Conservation (phyloP, 2,329 filamentous ascomycete genomes). For the Aspergillus tubingensis region DNA sequence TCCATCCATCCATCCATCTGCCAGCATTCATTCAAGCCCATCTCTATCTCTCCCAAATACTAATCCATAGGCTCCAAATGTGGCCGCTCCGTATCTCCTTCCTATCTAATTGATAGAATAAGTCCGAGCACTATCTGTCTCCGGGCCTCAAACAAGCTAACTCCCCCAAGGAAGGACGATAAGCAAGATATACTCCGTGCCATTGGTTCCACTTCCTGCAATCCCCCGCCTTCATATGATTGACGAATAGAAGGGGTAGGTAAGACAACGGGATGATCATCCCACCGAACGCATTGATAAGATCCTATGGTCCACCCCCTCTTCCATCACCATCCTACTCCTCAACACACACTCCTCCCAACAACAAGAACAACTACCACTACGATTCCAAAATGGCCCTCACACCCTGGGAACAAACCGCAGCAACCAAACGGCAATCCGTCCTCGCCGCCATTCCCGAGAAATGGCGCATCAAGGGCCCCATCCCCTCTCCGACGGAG, state of each 20-base stretch:
- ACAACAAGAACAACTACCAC: not conserved
- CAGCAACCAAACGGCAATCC: slow-evolving; percentile 56
- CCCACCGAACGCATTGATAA: not conserved
- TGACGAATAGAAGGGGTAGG: not conserved
- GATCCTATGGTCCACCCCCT: not conserved
- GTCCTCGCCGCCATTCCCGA: slow-evolving; percentile 58
- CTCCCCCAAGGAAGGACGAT: not conserved
- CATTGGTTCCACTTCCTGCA: not conserved
- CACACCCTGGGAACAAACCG: slow-evolving; percentile 52
- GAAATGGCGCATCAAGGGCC: slow-evolving; percentile 55
- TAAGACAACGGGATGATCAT: not conserved
- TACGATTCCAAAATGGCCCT: slow-evolving; percentile 18
- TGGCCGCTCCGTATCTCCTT: not conserved
- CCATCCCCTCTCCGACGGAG: slow-evolving; percentile 52
- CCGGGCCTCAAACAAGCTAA: not conserved
- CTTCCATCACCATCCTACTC: not conserved
- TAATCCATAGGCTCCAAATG: too few species aligned
- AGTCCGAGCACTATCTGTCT: not conserved
- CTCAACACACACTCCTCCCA: not conserved
- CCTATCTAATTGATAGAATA: not conserved
- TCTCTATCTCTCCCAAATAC: too few species aligned
- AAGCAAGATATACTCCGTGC: not conserved
- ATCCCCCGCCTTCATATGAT: not conserved
- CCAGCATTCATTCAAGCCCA: too few species aligned
- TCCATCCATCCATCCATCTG: too few species aligned